A percentile compares a stretch with the other conserved stretches of the same genome.
These are phyloP conservation scores for Chlorella variabilis DNA, from an alignment of 163 green algal species.

Conservation along the genomic window DNA sequence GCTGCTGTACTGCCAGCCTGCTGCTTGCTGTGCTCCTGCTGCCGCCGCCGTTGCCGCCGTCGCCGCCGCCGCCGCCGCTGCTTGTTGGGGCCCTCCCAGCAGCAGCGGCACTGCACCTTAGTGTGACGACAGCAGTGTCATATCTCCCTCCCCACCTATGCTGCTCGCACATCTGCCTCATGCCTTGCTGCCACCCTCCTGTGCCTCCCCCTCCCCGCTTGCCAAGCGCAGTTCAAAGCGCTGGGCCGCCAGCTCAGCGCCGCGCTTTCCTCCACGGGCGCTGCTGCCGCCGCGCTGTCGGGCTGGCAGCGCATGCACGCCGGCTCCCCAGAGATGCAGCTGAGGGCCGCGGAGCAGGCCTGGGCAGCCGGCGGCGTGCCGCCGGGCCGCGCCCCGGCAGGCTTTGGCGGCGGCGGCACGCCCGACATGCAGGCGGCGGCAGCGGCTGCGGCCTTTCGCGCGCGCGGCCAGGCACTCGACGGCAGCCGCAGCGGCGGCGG, in stretches of 20 bases:
- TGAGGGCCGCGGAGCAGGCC: slow-evolving; percentile 11
- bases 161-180: no score
- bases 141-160: no score
- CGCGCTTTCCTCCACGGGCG: background rate
- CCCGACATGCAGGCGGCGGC: background rate
- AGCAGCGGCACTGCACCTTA: no score
- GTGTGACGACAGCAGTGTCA: no score
- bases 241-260: slow-evolving; percentile 9
- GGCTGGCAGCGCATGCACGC: slow-evolving; percentile 35
- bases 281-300: background rate
- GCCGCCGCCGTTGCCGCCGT: no score
- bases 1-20: no score
- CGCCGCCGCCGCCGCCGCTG: no score
- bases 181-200: no score
- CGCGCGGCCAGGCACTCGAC: background rate
- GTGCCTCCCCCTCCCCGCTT: no score
- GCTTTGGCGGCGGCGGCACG: background rate
- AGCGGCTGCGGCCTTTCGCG: background rate
- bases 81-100: no score
- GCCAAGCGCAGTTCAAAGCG: slow-evolving; percentile 35
- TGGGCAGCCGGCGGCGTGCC: slow-evolving; percentile 1
- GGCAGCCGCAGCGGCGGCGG: background rate
- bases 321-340: slow-evolving; percentile 22
- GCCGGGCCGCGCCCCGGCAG: background rate
- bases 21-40: no score